These are phyloP conservation scores for Chlorella vulgaris DNA, from an alignment of 139 green algal species.

Conservation along the genomic window DNA sequence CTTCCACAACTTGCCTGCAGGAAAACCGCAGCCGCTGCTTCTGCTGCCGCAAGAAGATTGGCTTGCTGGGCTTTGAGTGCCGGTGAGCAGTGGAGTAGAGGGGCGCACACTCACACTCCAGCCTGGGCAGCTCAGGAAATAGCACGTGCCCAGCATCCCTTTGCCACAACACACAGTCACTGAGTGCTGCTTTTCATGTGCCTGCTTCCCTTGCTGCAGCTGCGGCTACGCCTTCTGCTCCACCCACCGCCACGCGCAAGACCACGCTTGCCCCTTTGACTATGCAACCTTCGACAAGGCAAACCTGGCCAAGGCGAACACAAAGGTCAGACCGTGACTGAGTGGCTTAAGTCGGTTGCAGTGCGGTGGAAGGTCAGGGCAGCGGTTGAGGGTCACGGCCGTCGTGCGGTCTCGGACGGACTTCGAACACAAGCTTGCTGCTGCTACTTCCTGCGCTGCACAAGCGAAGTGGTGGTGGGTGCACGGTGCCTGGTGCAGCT, in stretches of 20 bases:
- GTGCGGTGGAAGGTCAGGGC: not conserved
- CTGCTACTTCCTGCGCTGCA: too few species aligned
- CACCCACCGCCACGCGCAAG: constrained; percentile 43
- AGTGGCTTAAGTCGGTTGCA: not conserved
- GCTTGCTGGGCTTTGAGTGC: constrained; percentile 55
- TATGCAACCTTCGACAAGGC: constrained; percentile 33
- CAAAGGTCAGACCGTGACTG: constrained; percentile 7
- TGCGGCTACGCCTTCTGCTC: constrained; percentile 55
- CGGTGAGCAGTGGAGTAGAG: constrained; percentile 9
- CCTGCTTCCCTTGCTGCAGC: not conserved
- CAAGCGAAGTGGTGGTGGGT: too few species aligned
- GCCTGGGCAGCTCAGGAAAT: not conserved
- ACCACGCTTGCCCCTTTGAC: constrained; percentile 48
- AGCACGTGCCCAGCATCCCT: not conserved
- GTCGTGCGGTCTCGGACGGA: too few species aligned
- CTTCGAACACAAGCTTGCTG: too few species aligned
- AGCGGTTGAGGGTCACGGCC: not conserved
- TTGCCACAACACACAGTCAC: not conserved
- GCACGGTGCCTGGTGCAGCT: not conserved
- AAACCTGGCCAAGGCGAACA: constrained; percentile 43
- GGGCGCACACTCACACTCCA: not conserved
- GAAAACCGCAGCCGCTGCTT: constrained; percentile 45
- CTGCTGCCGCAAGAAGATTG: constrained; percentile 53
- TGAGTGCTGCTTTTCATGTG: not conserved
- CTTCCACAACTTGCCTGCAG: constrained; percentile 31